Evolutionary conservation across 2,329 filamentous ascomycete genomes (phyloP), one percentile per base, ranked within the genome.

Genomic region (Penicillium sp.): DNA sequence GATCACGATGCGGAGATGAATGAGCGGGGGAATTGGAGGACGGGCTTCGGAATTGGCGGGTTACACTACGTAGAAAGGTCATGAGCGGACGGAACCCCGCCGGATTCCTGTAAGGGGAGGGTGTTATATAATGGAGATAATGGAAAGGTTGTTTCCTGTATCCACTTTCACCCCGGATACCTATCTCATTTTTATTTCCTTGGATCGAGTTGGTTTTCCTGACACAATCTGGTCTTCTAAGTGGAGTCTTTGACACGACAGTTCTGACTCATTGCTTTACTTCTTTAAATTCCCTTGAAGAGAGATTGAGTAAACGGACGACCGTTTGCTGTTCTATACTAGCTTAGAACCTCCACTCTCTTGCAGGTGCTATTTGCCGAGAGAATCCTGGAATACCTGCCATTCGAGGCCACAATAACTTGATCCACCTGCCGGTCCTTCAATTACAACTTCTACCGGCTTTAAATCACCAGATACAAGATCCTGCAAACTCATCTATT

Each of bases 1-100:
- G 59, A 63, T 59, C 42, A 31, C 33, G 55, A 59, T 55, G 51
- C 14, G 35, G 50, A 53, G 56, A 49, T 55, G 31, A 42, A 29
- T 42, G 50, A 50, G 37, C 49, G 51, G 37, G 44, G 57, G 43
- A 45, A 21, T 42, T 19, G 31, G 3, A 37, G 10, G 26, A 3
- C 9, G 35, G 8, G n/a, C 23, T 25, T 39, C 25, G 43, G 53
- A 48, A 23, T 42, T 21, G 19, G 39, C 39, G 39, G 39, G 49
- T 45, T 39, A 52, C 54, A 39, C 48, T 44, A 37, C 35, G 35
- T 39, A 39, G 39, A 19, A 19, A 42, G 50, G 27, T 29, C 27
- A 29, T 29, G 27, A 21, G 49, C 27, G 35, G 49, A 47, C 48
- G 48, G 48, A 50, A 50, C 48, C 33, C 48, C 48, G 48, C 48